These are phyloP conservation scores for Penicillium angulare DNA, from an alignment of 495 filamentous ascomycete genomes.

Conservation along the genomic window DNA sequence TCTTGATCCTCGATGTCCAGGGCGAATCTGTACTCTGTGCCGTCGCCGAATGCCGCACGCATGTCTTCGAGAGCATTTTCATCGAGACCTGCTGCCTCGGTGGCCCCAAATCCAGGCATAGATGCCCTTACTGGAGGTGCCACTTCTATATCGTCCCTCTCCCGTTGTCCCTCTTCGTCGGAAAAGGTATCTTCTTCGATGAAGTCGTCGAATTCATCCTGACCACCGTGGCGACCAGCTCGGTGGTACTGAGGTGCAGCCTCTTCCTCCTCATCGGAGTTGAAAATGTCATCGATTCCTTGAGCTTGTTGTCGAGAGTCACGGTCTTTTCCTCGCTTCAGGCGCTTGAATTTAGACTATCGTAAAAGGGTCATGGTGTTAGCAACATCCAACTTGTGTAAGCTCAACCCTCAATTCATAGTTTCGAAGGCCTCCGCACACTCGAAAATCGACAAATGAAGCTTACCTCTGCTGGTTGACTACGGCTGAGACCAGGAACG, in stretches of 20 bases:
- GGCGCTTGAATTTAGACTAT: slow-evolving; percentile 92
- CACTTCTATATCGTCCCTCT: slow-evolving; percentile 85
- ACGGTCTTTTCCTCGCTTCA: slow-evolving; percentile 86
- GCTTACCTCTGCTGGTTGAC: slow-evolving; percentile 58
- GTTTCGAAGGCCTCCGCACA: too few species aligned
- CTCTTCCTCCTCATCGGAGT: slow-evolving; percentile 87
- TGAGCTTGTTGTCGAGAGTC: slow-evolving; percentile 56
- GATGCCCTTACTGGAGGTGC: slow-evolving; percentile 65
- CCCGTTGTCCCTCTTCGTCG: slow-evolving; percentile 74
- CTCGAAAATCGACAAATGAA: too few species aligned
- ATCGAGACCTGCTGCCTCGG: slow-evolving; percentile 73
- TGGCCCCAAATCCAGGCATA: slow-evolving; percentile 55
- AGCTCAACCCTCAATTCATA: too few species aligned
- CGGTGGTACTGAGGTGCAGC: slow-evolving; percentile 55
- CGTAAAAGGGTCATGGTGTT: slow-evolving; percentile 7
- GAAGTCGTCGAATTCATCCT: slow-evolving; percentile 93
- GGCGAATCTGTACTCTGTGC: slow-evolving; percentile 92
- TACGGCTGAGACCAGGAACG: slow-evolving; percentile 65
- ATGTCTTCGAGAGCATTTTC: slow-evolving; percentile 92
- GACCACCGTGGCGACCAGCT: slow-evolving; percentile 48
- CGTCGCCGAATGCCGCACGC: slow-evolving; percentile 91
- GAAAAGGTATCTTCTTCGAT: slow-evolving; percentile 94
- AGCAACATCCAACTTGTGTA: background rate
- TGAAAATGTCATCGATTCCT: slow-evolving; percentile 84
- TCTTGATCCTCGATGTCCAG: slow-evolving; percentile 74